Percentiles rank a stretch among this genome's conserved stretches.
phyloP scores from a whole-genome alignment of 306 rosid species.

The Quercus mongolica region DNA sequence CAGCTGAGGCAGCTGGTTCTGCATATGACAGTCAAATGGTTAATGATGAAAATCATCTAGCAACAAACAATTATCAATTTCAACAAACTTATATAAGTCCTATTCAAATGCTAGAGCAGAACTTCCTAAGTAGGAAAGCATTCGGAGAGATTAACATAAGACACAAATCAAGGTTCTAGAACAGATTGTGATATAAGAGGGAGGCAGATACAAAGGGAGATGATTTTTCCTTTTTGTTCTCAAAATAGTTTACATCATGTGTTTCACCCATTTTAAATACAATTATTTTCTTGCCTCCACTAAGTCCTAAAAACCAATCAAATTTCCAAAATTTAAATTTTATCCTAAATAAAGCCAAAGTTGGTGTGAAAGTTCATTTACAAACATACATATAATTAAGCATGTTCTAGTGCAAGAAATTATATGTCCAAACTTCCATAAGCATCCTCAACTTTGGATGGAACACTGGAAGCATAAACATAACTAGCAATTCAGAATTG shows the following conservation, averaged over 20 bases:
- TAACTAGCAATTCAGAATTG: background rate
- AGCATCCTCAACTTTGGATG: background rate
- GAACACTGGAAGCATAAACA: slow-evolving; percentile 7
- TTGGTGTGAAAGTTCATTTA: background rate
- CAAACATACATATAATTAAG: background rate
- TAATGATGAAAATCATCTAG: background rate
- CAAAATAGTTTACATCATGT: background rate
- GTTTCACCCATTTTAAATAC: background rate
- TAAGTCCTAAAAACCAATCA: background rate
- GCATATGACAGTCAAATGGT: slow-evolving; percentile 4
- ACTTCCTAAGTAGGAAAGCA: background rate
- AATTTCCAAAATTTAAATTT: background rate
- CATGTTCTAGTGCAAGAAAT: background rate
- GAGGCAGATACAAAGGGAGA: background rate
- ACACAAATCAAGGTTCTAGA: background rate
- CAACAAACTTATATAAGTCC: background rate
- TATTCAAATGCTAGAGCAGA: background rate
- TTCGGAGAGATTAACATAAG: background rate
- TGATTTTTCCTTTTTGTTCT: background rate
- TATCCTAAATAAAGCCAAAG: slow-evolving; percentile 1
- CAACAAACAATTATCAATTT: background rate
- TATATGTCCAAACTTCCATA: background rate
- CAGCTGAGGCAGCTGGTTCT: slow-evolving; percentile 33
- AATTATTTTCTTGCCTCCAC: background rate
- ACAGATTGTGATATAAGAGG: background rate